A percentile compares a stretch with the other conserved stretches of the same genome.
Evolutionary conservation across 441 rosid species (phyloP).

Genomic region (Arabidopsis hybrid): DNA sequence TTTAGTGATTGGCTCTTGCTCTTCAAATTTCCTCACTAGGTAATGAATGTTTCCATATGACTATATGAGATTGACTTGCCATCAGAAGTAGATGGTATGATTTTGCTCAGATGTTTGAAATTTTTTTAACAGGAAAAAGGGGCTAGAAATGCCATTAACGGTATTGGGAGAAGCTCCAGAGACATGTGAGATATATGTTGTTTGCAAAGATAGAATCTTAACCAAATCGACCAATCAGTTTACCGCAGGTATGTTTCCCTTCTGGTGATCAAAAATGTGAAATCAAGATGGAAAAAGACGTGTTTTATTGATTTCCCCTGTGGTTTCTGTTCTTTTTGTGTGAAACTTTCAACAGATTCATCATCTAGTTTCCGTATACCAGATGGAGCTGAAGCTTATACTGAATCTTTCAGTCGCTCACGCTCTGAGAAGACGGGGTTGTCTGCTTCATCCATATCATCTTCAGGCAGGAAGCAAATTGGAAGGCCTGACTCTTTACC

Average conservation of each 20-base stretch:
- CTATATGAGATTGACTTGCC: not conserved
- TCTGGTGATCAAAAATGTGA: not conserved
- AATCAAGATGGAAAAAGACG: too few species aligned
- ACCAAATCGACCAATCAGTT: slow-evolving; percentile 54
- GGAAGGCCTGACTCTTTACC: slow-evolving; percentile 51
- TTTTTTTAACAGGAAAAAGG: slow-evolving; percentile 56
- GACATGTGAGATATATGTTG: slow-evolving; percentile 59
- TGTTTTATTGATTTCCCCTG: not conserved
- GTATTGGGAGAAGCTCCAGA: slow-evolving; percentile 62
- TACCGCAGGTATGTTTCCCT: slow-evolving; percentile 41
- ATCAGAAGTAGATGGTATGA: not conserved
- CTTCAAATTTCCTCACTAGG: slow-evolving; percentile 64
- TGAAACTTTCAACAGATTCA: slow-evolving; percentile 46
- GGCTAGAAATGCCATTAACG: slow-evolving; percentile 60
- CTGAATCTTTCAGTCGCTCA: slow-evolving; percentile 46
- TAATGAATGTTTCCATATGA: slow-evolving; percentile 38
- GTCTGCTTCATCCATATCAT: slow-evolving; percentile 48
- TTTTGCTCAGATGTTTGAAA: not conserved
- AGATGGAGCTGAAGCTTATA: slow-evolving; percentile 43
- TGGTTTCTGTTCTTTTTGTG: slow-evolving; percentile 24
- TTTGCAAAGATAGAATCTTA: slow-evolving; percentile 54
- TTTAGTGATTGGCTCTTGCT: slow-evolving; percentile 84
- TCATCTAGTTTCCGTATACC: slow-evolving; percentile 44
- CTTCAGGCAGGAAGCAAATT: slow-evolving; percentile 43
- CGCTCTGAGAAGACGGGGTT: slow-evolving; percentile 43